phyloP scores from a whole-genome alignment of 2,329 filamentous ascomycete genomes.

The Orbilia ellipsospora region DNA sequence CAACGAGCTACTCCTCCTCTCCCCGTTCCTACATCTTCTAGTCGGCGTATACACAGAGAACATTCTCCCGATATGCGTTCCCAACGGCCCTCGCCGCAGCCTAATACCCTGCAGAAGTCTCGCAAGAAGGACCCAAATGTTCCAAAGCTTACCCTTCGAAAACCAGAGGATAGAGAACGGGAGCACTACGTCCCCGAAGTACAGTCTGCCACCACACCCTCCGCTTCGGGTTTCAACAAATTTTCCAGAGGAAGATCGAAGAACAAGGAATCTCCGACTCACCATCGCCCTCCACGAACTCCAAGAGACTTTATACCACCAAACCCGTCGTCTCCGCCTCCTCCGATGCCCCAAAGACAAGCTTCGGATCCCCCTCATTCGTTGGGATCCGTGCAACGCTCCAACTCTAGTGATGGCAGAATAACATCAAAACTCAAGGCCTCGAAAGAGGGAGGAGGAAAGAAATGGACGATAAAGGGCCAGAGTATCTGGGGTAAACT shows the following conservation, averaged over 20 bases:
- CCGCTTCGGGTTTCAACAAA: conserved; percentile 39
- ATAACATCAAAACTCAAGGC: conserved; percentile 53
- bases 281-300: conserved; percentile 17
- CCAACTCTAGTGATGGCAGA: conserved; percentile 45
- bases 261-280: conserved; percentile 44
- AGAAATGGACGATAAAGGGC: conserved; percentile 45
- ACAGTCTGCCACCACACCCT: conserved; percentile 39
- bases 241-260: conserved; percentile 46
- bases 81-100: conserved; percentile 27
- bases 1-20: conserved; percentile 37
- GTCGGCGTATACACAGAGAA: conserved; percentile 26
- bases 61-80: conserved; percentile 24
- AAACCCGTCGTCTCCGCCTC: conserved; percentile 36
- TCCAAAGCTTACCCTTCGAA: conserved; percentile 46
- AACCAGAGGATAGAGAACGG: conserved; percentile 37
- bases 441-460: conserved; percentile 40
- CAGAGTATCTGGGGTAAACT: conserved; percentile 52
- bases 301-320: conserved; percentile 18
- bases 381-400: conserved; percentile 39
- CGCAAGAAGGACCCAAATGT: conserved; percentile 34
- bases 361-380: conserved; percentile 40
- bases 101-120: conserved; percentile 37
- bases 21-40: conserved; percentile 20
- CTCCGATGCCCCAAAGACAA: conserved; percentile 34
- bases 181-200: conserved; percentile 34